phyloP scores from a whole-genome alignment of 1,139 yeast species.

The Schwanniomyces etchellsii region DNA sequence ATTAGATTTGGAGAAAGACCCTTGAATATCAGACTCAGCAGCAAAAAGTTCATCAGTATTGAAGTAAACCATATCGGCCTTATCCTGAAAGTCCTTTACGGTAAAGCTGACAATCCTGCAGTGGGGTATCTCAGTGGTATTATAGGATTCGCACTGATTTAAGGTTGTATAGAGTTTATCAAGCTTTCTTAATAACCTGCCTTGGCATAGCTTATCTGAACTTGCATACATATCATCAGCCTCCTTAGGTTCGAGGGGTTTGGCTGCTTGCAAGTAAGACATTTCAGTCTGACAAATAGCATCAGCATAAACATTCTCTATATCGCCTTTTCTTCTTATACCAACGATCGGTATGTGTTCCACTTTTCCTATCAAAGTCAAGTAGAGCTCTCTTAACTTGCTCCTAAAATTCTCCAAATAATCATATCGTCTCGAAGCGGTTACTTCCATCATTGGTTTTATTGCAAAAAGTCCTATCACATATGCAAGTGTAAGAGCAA shows the following conservation, averaged over 20 bases:
- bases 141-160: slow-evolving; percentile 23
- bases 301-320: slow-evolving; percentile 32
- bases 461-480: slow-evolving; percentile 27
- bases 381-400: slow-evolving; percentile 32
- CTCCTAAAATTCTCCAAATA: slow-evolving; percentile 28
- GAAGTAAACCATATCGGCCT: slow-evolving; percentile 32
- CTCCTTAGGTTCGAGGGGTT: slow-evolving; percentile 8
- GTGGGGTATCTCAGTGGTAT: slow-evolving; percentile 28
- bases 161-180: slow-evolving; percentile 18
- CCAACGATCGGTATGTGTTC: slow-evolving; percentile 39
- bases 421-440: slow-evolving; percentile 27
- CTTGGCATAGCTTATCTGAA: slow-evolving; percentile 23
- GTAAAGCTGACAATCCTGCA: slow-evolving; percentile 23
- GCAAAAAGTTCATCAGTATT: slow-evolving; percentile 11
- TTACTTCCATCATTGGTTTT: slow-evolving; percentile 32
- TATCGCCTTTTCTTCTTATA: slow-evolving; percentile 18
- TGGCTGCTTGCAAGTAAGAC: slow-evolving; percentile 13
- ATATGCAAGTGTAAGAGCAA: slow-evolving; percentile 25
- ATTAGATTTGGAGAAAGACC: slow-evolving; percentile 5
- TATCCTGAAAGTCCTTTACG: slow-evolving; percentile 33
- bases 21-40: not conserved
- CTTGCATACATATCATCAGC: slow-evolving; percentile 12
- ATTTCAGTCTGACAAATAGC: slow-evolving; percentile 34
- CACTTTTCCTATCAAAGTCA: slow-evolving; percentile 30
- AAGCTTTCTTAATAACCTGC: slow-evolving; percentile 19